Evolutionary conservation across 257 asterid genomes (phyloP), one percentile per base, ranked within the genome.

Genomic region (Jacaranda copaia): DNA sequence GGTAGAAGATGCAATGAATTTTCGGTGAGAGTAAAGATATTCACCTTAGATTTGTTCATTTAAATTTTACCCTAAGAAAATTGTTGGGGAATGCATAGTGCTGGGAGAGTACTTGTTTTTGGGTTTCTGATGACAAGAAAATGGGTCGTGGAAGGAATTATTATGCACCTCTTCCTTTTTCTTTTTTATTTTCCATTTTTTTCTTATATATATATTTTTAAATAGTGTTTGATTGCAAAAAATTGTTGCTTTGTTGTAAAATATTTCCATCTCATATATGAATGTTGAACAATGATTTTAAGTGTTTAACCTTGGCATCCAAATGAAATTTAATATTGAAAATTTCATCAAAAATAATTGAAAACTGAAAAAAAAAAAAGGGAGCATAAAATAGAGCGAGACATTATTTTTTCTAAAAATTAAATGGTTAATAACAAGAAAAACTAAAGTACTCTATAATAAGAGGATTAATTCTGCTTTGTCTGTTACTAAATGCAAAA

Each of bases 401-500:
- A 18, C 2, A 40, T 59, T 42, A 6, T n/a, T 76, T 46, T 51
- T 70, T 19, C 0, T 2, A 6, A 40, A 39, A 40, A 39, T 3
- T 6, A 19, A 18, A 32, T 68, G 64, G 32, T 20, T 38, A 36
- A 25, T 25, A 25, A 36, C 35, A 62, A 53, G 70, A 32, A 56
- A 25, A 52, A 25, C 42, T 40, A 49, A 72, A 45, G 5, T 32
- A 5, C 7, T 53, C 16, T 40, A 25, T 12, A 8, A 18, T 35
- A 13, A 48, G 43, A 53, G 72, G 56, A 58, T 32, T 59, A 11
- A n/a, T 42, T 53, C 8, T 18, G 72, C 15, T 35, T 15, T 25
- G 32, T 77, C 66, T 72, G 63, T 46, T 16, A 65, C 8, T 60
- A 19, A 68, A 32, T 19, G 3, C 66, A 52, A 75, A 25, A 25